Percentiles rank a stretch among this genome's conserved stretches.
Conservation (phyloP, 129 eudicot genomes). For the Sambucus nigra region DNA sequence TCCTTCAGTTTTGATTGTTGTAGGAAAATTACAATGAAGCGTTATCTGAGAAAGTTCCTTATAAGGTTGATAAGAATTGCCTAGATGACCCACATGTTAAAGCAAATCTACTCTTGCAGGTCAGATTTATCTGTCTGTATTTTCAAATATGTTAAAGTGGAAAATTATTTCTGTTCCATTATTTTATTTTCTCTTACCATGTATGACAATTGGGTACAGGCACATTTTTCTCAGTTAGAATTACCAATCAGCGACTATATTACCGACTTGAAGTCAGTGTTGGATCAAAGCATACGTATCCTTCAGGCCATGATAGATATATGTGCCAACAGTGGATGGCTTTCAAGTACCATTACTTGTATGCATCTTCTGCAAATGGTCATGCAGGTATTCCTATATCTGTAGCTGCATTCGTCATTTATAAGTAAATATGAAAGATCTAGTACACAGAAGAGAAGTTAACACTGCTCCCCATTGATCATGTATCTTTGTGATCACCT, state of each 20-base stretch:
- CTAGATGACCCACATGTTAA: conserved; percentile 96
- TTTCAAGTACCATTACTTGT: conserved; percentile 82
- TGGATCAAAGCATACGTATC: conserved; percentile 95
- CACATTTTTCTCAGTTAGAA: conserved; percentile 83
- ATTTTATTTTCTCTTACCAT: neutral
- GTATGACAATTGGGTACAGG: conserved; percentile 35
- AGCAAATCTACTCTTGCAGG: conserved; percentile 98
- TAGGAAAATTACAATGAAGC: conserved; percentile 88
- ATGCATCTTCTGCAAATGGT: conserved; percentile 96
- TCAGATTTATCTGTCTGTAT: conserved; percentile 11
- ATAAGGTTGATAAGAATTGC: conserved; percentile 61
- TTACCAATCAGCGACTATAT: conserved; percentile 84
- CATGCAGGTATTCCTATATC: conserved; percentile 80
- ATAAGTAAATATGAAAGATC: neutral
- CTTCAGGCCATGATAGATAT: conserved; percentile 97
- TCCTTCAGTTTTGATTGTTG: conserved; percentile 2
- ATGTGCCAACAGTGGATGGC: conserved; percentile 99
- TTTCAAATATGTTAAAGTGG: neutral
- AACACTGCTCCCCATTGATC: neutral
- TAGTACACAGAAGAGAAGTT: neutral
- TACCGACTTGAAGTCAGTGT: conserved; percentile 87
- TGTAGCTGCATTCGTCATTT: neutral
- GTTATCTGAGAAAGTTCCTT: conserved; percentile 62
- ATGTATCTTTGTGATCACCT: too few relatives aligned
- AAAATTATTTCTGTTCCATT: neutral